Base-by-base conservation (phyloP, 805 yeast genomes). In the Candida methanosorbosa region DNA sequence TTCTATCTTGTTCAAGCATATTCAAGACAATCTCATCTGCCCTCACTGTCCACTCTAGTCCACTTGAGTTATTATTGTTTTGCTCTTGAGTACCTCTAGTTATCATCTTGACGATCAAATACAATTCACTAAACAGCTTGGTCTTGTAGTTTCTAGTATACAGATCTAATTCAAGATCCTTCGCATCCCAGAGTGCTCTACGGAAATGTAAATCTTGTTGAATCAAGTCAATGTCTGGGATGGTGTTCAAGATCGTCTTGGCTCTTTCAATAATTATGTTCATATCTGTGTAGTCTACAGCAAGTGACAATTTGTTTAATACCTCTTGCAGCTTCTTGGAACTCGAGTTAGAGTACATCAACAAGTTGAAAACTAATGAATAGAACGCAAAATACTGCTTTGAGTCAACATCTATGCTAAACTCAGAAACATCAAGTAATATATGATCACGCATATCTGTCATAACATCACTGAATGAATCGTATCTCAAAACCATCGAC, bases 21-120 rank as follows among this genome's bases (percentile, higher is more conserved):
- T 82, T 90, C 55, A 86, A 63, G 28, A 78, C 73, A 28, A 86
- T 64, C 39, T 81, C 80, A 43, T 80, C 87, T 0, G 88, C 75
- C 27, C 70, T 59, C 14, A 81, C 55, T n/a, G 68, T 57, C 76
- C 81, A 74, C 44, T 82, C 81, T 35, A 78, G 24, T 23, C 27
- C 34, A 13, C 35, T 17, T 22, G 42, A 43, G n/a, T 37, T 38
- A 1, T 31, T 31, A 6, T 30, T 56, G 18, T 50, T 52, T 28
- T 61, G 60, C 11, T 49, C 52, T 12, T 43, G 26, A 19, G 44
- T 33, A 12, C 41, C 27, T 4, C 49, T 45, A 4, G 44, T 24
- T 5, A 54, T 37, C 3, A 70, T 68, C 34, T 64, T 63, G 62
- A 70, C 62, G 37, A 72, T 42, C 29, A 68, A 52, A 38, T 63